Percentiles rank a stretch among this genome's conserved stretches.
Evolutionary conservation across 2,329 filamentous ascomycete species (phyloP).

Genomic region (Acarospora socialis): DNA sequence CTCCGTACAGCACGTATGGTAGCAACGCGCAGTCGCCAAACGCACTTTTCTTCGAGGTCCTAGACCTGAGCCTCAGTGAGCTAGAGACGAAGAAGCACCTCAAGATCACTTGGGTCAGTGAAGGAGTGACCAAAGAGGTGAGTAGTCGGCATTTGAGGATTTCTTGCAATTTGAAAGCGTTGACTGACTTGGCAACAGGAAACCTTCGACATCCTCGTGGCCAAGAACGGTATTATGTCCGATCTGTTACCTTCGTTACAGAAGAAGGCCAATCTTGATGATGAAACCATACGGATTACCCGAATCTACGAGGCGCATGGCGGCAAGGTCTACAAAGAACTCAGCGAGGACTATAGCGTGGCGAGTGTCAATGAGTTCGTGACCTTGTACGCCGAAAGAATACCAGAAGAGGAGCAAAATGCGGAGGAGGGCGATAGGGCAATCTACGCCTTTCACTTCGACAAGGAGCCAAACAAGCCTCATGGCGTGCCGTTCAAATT

Average conservation of each 20-base stretch:
- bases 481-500: slow-evolving; percentile 91
- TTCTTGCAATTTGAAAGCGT: not conserved
- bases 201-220: slow-evolving; percentile 65
- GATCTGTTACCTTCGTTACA: slow-evolving; percentile 64
- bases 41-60: slow-evolving; percentile 76
- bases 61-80: slow-evolving; percentile 89
- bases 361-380: slow-evolving; percentile 75
- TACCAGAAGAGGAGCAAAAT: slow-evolving; percentile 53
- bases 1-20: slow-evolving; percentile 56
- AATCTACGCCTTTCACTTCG: slow-evolving; percentile 72
- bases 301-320: slow-evolving; percentile 71
- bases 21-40: slow-evolving; percentile 59
- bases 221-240: slow-evolving; percentile 67
- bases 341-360: slow-evolving; percentile 57
- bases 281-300: slow-evolving; percentile 59
- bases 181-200: slow-evolving; percentile 39
- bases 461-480: slow-evolving; percentile 68
- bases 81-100: slow-evolving; percentile 83
- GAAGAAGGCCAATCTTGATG: slow-evolving; percentile 66
- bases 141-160: slow-evolving; percentile 18
- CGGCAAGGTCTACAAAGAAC: slow-evolving; percentile 70
- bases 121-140: slow-evolving; percentile 84
- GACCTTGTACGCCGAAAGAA: slow-evolving; percentile 63
- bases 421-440: slow-evolving; percentile 51
- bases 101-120: slow-evolving; percentile 70